phyloP scores from a whole-genome alignment of 345 rosid genomes.

The Litchi chinensis region DNA sequence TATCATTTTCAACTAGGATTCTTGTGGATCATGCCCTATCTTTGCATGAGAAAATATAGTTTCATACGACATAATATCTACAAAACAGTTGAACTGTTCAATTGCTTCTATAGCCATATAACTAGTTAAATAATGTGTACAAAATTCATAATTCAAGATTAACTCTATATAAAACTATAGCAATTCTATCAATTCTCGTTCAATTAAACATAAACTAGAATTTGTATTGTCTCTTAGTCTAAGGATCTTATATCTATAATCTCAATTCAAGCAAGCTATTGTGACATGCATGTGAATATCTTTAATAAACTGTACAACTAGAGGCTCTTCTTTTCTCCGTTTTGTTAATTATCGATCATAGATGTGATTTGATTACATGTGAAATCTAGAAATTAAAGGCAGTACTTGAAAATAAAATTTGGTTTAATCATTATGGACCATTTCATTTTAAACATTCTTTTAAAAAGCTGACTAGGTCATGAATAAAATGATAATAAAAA shows the following conservation, averaged over 20 bases:
- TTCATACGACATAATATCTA: constrained; percentile 20
- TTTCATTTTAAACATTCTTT: no score
- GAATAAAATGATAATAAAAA: no score
- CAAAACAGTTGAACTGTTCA: background rate
- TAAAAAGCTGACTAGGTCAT: no score
- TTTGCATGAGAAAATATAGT: constrained; percentile 15
- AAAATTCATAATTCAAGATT: background rate
- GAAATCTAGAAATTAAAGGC: no score
- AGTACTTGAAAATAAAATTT: no score
- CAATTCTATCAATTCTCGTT: background rate
- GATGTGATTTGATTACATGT: no score
- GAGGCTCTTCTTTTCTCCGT: no score
- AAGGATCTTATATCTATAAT: background rate
- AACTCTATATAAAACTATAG: no score
- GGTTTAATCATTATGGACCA: no score
- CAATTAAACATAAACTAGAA: background rate
- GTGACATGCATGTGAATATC: background rate
- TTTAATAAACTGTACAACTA: no score
- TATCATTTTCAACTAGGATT: constrained; percentile 29
- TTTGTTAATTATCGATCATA: no score
- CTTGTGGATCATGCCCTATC: background rate
- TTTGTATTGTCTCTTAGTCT: background rate
- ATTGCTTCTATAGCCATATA: no score
- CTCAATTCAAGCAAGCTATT: background rate
- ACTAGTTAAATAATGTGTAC: background rate